Base-by-base conservation (phyloP, 352 stramenopile species). In the Phytophthora citrophthora region DNA sequence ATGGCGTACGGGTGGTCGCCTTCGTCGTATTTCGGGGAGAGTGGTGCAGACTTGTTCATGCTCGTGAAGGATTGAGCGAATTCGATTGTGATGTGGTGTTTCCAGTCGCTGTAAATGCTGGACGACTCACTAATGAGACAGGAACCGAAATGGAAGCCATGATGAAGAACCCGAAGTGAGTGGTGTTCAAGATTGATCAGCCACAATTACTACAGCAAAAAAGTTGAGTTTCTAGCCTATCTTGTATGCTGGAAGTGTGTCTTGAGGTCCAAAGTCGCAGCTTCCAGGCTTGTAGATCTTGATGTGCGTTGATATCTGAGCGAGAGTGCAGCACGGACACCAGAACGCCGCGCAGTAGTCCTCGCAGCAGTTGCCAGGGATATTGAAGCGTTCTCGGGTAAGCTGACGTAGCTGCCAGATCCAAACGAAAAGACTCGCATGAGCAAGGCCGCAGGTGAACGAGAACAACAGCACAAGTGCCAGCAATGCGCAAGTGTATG, bases 251-350 rank as follows among this genome's bases (percentile, higher is more conserved):
- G 68, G 65, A 13, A 83, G 55, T 23, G 60, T 69, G 13, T 81
- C 68, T 53, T 69, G 71, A 18, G 73, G 41, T 50, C 46, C 29
- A 38, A 85, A 85, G 34, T 61, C 64, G 48, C 76, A 88, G 20
- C n/a, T 58, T 40, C 72, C 69, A 6, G 76, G 74, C 18, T 49
- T 74, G 72, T 85, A 88, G 44, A 72, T 86, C 51, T 81, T 76
- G 12, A 77, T 52, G 64, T 88, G 76, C 2, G 72, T 81, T 5
- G 79, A 76, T 8, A 86, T 69, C 59, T 88, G 79, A 10, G 76
- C 70, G 24, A 84, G 48, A 2, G 61, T 61, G 60, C 74, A 86
- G 54, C 54, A 71, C 4, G 50, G 47, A 49, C 64, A 88, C 52
- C 60, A 85, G 53, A 64, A 72, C 6, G 74, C 29, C 0, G 48